Evolutionary conservation across 2,329 filamentous ascomycete genomes (phyloP).

Genomic region (Beauveria sp.): DNA sequence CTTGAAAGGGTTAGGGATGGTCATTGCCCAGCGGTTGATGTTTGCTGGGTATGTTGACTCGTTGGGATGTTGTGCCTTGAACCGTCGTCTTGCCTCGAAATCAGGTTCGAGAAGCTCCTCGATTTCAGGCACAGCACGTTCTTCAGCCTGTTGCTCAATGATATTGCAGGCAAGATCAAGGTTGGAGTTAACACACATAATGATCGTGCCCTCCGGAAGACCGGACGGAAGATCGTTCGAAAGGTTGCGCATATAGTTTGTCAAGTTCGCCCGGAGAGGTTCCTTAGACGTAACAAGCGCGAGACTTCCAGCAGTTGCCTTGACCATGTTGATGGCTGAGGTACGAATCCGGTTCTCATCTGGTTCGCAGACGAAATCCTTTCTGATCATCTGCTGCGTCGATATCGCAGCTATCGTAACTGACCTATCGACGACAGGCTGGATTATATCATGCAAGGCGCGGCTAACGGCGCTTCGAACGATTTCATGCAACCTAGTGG

Average conservation of each 20-base stretch:
- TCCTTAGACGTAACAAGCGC: constrained; percentile 98
- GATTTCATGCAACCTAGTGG: constrained; percentile 62
- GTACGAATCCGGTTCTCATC: constrained; percentile 81
- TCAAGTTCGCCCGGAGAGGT: constrained; percentile 90
- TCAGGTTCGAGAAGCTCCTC: constrained; percentile 85
- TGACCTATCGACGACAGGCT: constrained; percentile 92
- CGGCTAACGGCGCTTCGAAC: constrained; percentile 80
- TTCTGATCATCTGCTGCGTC: constrained; percentile 88
- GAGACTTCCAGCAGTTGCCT: constrained; percentile 85
- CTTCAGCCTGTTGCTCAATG: constrained; percentile 92
- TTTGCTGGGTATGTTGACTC: constrained; percentile 77
- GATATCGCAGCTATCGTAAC: constrained; percentile 97
- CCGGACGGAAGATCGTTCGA: constrained; percentile 65
- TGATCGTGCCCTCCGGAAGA: constrained; percentile 86
- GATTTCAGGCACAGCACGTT: constrained; percentile 87
- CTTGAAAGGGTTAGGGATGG: constrained; percentile 89
- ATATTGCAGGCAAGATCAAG: constrained; percentile 87
- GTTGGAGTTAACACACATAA: constrained; percentile 99
- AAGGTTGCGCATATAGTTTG: constrained; percentile 82
- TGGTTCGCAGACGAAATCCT: constrained; percentile 90
- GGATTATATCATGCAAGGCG: constrained; percentile 92
- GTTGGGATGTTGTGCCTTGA: constrained; percentile 66
- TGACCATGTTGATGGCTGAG: constrained; percentile 88
- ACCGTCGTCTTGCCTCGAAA: constrained; percentile 67
- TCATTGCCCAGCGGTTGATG: constrained; percentile 85